Conservation (phyloP, 371 early-diverging fungal genomes). For the Rhizopus arrhizus region DNA sequence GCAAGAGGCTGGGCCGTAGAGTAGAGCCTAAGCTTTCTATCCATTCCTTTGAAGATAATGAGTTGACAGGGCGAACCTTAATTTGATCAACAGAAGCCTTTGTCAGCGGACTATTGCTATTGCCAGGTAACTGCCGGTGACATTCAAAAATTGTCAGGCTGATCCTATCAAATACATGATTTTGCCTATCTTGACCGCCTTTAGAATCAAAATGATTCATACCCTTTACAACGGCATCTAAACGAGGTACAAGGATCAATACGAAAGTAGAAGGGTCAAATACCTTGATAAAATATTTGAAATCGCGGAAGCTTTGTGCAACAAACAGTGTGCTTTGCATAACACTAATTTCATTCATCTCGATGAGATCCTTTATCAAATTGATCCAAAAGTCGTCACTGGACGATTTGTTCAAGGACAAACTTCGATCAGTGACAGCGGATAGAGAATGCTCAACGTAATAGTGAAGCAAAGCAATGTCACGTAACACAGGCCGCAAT, state of each 20-base stretch:
- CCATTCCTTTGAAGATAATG: constrained; percentile 19
- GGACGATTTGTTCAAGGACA: constrained; percentile 44
- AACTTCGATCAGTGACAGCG: constrained; percentile 52
- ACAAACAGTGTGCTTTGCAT: constrained; percentile 32
- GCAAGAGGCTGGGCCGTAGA: constrained; percentile 25
- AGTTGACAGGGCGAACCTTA: constrained; percentile 18
- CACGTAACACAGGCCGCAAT: constrained; percentile 28
- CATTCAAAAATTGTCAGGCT: constrained; percentile 58
- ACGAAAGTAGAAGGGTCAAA: constrained; percentile 61
- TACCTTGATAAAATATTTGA: constrained; percentile 71
- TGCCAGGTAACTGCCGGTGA: constrained; percentile 37
- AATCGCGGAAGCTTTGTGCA: constrained; percentile 39
- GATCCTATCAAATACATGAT: constrained; percentile 16
- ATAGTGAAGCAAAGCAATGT: constrained; percentile 57
- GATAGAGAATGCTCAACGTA: constrained; percentile 58
- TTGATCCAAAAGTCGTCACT: constrained; percentile 44
- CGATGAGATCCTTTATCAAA: constrained; percentile 22
- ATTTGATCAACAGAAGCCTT: constrained; percentile 7
- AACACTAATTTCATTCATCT: constrained; percentile 20
- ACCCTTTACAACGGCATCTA: constrained; percentile 48
- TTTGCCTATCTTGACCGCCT: not conserved
- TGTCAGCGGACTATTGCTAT: not conserved
- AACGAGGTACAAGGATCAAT: constrained; percentile 62
- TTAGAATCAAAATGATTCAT: constrained; percentile 21
- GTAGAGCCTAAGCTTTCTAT: constrained; percentile 26